Percentiles rank a stretch among this genome's conserved stretches.
These are phyloP conservation scores for Aspergillus pseudoglaucus DNA, from an alignment of 2,329 filamentous ascomycete species.

Conservation along the genomic window DNA sequence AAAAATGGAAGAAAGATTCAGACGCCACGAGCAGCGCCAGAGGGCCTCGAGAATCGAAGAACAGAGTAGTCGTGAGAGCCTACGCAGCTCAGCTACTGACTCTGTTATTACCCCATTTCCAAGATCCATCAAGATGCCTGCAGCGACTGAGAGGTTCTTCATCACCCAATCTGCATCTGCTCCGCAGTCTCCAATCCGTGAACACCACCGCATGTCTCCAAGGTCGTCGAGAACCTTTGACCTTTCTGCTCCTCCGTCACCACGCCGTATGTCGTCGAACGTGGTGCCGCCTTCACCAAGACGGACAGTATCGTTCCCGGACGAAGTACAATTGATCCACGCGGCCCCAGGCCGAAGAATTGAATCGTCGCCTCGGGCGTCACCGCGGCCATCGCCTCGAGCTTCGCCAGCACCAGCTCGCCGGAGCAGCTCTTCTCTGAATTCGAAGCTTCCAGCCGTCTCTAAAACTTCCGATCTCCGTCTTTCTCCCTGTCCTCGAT, in stretches of 20 bases:
- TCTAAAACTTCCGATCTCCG: conserved; percentile 15
- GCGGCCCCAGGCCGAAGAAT: not conserved
- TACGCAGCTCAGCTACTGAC: too few relatives aligned
- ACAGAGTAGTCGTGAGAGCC: too few relatives aligned
- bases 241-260: not conserved
- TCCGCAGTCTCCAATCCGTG: conserved; percentile 4
- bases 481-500: conserved; percentile 65
- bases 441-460: conserved; percentile 2
- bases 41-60: too few relatives aligned
- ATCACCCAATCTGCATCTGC: not conserved
- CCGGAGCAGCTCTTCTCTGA: not conserved
- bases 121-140: too few relatives aligned
- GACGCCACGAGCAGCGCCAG: too few relatives aligned
- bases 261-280: not conserved
- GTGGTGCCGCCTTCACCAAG: not conserved
- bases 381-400: too few relatives aligned
- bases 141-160: too few relatives aligned
- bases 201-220: conserved; percentile 4
- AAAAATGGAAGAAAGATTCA: too few relatives aligned
- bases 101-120: too few relatives aligned
- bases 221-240: conserved; percentile 3
- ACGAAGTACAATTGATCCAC: not conserved
- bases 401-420: not conserved
- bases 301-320: not conserved
- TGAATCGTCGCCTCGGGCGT: not conserved